phyloP scores from a whole-genome alignment of 176 grass and related monocot genomes.

The Juncus effusus region DNA sequence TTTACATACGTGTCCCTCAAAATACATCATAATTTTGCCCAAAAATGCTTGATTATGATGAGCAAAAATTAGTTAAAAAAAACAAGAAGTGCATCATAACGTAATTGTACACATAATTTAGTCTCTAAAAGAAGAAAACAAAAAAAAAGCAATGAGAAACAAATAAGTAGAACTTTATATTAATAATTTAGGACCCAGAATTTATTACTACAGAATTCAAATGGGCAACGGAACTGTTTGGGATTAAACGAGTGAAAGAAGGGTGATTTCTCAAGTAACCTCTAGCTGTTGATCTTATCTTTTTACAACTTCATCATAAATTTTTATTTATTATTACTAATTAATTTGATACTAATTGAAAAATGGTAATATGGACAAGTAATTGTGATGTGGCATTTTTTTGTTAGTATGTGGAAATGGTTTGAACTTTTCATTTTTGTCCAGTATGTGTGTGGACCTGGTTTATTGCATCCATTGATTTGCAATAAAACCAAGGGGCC shows the following conservation, averaged over 20 bases:
- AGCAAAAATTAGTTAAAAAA: too few relatives aligned
- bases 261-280: constrained; percentile 17
- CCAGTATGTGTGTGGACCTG: not conserved
- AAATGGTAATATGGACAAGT: constrained; percentile 5
- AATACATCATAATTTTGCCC: too few relatives aligned
- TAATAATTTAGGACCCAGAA: not conserved
- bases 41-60: too few relatives aligned
- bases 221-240: constrained; percentile 1
- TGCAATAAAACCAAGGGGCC: too few relatives aligned
- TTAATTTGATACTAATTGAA: not conserved
- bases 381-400: not conserved
- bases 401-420: not conserved
- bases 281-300: constrained; percentile 25
- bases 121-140: not conserved
- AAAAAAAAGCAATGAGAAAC: not conserved
- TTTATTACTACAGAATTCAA: constrained; percentile 7
- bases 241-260: not conserved
- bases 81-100: too few relatives aligned
- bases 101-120: too few relatives aligned
- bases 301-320: not conserved
- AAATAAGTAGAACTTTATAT: too few relatives aligned
- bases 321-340: too few relatives aligned
- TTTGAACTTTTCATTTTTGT: too few relatives aligned
- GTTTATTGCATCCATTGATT: not conserved
- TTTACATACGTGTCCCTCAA: too few relatives aligned